These are phyloP conservation scores for Sesbania bispinosa DNA, from an alignment of 306 rosid species.

Conservation along the genomic window DNA sequence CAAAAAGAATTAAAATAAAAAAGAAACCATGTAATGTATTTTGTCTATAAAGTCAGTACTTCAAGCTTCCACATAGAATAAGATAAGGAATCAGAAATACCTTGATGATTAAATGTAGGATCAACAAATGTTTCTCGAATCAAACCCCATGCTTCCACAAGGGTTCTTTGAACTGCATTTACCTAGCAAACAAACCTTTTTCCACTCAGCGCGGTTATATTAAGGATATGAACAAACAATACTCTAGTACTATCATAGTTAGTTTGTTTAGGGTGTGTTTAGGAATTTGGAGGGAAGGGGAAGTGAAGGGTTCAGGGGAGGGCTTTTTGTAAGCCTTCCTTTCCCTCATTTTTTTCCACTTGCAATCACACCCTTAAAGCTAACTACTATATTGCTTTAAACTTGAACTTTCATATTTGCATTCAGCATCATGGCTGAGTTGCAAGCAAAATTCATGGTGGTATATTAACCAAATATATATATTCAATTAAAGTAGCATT, in stretches of 20 bases:
- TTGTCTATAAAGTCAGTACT: not conserved
- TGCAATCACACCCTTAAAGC: no score
- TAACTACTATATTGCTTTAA: not conserved
- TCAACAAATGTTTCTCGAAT: slow-evolving; percentile 90
- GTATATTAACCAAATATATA: not conserved
- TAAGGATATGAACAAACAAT: slow-evolving; percentile 8
- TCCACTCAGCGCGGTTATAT: slow-evolving; percentile 19
- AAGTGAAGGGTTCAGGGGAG: no score
- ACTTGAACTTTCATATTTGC: not conserved
- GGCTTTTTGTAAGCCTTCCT: no score
- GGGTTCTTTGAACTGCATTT: slow-evolving; percentile 95
- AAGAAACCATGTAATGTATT: not conserved
- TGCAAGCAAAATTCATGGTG: not conserved
- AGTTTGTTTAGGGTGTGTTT: no score
- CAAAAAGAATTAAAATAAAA: not conserved
- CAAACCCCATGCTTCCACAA: slow-evolving; percentile 98
- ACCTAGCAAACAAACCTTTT: slow-evolving; percentile 55
- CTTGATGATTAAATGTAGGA: slow-evolving; percentile 96
- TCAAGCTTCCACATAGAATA: not conserved
- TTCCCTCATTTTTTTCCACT: no score
- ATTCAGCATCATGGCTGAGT: not conserved
- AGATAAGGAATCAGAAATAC: slow-evolving; percentile 32
- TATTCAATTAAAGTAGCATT: not conserved
- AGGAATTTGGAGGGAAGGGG: no score
- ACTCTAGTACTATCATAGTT: not conserved